Percentiles rank a stretch among this genome's conserved stretches.
These are phyloP conservation scores for Boletus fagicola DNA, from an alignment of 768 basidiomycete species.

Conservation along the genomic window DNA sequence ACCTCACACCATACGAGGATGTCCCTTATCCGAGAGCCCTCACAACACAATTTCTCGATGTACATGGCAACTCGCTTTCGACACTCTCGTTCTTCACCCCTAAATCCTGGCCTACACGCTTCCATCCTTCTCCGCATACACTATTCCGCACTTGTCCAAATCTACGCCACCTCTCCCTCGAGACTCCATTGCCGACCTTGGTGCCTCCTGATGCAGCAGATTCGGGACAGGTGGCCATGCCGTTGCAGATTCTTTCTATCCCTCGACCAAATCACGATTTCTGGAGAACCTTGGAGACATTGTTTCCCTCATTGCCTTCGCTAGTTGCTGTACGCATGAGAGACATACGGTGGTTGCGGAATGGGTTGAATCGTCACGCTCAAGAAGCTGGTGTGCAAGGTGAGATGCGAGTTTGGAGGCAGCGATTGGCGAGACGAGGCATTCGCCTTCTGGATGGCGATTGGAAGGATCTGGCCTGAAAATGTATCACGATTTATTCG, in stretches of 20 bases:
- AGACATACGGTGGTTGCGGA: slow-evolving; percentile 71
- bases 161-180: slow-evolving; percentile 69
- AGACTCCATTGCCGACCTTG: slow-evolving; percentile 61
- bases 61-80: slow-evolving; percentile 55
- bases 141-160: slow-evolving; percentile 51
- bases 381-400: slow-evolving; percentile 77
- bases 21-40: slow-evolving; percentile 57
- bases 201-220: slow-evolving; percentile 25
- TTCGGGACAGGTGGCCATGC: slow-evolving; percentile 32
- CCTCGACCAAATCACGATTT: slow-evolving; percentile 68
- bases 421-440: slow-evolving; percentile 53
- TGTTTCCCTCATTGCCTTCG: slow-evolving; percentile 55
- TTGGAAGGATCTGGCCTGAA: slow-evolving; percentile 52
- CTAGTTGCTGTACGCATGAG: slow-evolving; percentile 58
- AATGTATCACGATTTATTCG: slow-evolving; percentile 1
- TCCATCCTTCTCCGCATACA: slow-evolving; percentile 51
- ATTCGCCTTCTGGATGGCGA: slow-evolving; percentile 69
- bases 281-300: slow-evolving; percentile 51
- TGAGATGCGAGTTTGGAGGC: slow-evolving; percentile 73
- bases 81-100: slow-evolving; percentile 68
- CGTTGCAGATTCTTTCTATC: slow-evolving; percentile 66
- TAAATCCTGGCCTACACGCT: slow-evolving; percentile 63
- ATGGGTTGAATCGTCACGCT: slow-evolving; percentile 62
- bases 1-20: slow-evolving; percentile 73
- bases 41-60: slow-evolving; percentile 54